phyloP scores from a whole-genome alignment of 176 grass and related monocot genomes.

The maize (Zea mays) region DNA sequence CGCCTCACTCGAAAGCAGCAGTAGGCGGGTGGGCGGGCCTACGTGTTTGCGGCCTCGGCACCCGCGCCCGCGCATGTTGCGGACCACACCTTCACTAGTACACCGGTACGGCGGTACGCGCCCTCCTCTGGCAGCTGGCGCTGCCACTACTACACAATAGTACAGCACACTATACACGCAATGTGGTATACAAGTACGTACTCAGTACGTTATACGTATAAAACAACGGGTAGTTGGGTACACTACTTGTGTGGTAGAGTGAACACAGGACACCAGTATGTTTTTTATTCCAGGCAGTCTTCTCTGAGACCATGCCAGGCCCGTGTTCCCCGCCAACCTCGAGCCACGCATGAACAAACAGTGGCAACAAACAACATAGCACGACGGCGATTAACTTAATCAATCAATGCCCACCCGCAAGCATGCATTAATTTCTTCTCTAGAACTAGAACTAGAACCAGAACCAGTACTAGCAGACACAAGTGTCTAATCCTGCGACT shows the following conservation, averaged over 20 bases:
- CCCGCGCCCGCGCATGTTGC: neutral
- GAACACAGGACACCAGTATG: neutral
- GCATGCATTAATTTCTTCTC: neutral
- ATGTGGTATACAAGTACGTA: neutral
- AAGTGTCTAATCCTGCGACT: neutral
- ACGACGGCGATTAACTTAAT: neutral
- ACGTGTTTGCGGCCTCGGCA: neutral
- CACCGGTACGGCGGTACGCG: no score
- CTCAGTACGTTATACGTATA: neutral
- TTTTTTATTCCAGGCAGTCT: neutral
- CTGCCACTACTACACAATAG: neutral
- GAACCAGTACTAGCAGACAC: neutral
- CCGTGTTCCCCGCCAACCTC: neutral
- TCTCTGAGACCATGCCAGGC: neutral
- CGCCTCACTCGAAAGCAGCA: neutral
- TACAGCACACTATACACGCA: neutral
- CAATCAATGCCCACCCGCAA: neutral
- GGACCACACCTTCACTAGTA: neutral
- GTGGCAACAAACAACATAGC: neutral
- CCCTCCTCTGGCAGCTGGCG: neutral
- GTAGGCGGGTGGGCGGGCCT: neutral
- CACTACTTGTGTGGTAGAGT: neutral
- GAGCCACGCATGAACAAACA: slow-evolving; percentile 1
- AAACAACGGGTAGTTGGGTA: neutral
- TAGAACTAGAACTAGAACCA: neutral